phyloP scores from a whole-genome alignment of 169 alveolate species.

The Toxoplasma gondii region DNA sequence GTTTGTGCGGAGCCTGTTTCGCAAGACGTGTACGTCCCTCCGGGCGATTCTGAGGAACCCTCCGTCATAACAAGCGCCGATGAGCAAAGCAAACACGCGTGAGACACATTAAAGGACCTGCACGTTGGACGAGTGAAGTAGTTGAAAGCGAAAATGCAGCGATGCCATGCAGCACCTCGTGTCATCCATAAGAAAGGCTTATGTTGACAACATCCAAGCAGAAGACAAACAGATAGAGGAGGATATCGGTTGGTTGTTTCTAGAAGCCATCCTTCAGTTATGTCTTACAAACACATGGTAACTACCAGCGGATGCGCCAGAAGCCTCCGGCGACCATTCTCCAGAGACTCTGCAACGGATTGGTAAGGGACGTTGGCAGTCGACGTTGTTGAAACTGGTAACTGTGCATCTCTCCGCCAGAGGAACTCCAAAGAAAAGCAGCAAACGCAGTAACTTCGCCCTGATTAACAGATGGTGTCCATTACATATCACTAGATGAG shows the following conservation, averaged over 20 bases:
- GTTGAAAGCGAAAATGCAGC: not conserved
- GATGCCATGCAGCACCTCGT: slow-evolving; percentile 1
- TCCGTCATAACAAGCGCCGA: not conserved
- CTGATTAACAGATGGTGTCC: not conserved
- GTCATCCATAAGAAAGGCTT: not conserved
- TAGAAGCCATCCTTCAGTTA: not conserved
- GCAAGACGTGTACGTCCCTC: not conserved
- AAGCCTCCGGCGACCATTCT: not conserved
- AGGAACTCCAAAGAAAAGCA: not conserved
- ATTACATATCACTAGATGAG: not conserved
- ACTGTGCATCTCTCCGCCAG: not conserved
- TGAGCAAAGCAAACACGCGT: not conserved
- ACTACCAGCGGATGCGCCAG: not conserved
- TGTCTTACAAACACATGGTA: not conserved
- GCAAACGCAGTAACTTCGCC: not conserved
- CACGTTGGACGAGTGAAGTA: not conserved
- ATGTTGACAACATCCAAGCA: not conserved
- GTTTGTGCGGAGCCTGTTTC: not conserved
- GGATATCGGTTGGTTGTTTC: not conserved
- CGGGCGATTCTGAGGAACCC: not conserved
- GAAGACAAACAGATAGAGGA: not conserved
- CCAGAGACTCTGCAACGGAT: not conserved
- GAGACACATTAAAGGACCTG: not conserved
- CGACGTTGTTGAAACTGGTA: not conserved
- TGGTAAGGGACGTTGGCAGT: not conserved